Base-by-base conservation (phyloP, 768 basidiomycete genomes). In the Baorangia bicolor region DNA sequence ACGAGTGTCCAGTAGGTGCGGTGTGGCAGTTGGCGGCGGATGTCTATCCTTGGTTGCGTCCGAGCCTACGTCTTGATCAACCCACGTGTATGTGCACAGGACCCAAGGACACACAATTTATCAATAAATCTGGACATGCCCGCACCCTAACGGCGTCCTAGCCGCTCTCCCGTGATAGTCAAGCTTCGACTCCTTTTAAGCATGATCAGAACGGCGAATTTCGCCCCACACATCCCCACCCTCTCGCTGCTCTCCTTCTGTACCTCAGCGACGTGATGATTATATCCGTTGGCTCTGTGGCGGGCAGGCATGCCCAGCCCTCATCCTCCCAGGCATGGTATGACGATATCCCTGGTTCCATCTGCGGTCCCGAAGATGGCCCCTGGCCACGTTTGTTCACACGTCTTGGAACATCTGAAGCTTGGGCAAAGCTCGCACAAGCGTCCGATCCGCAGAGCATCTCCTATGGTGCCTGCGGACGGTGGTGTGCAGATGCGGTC, bases 361-460 rank as follows among this genome's bases (percentile, higher is more conserved):
- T 85, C 33, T 84, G 83, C 64, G 81, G 77, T 7, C 81, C 85
- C 43, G 82, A 86, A 56, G 85, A 87, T 40, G 84, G 81, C 5
- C 81, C 81, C 34, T 86, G 85, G 84, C 85, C 85, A 7, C 79
- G 82, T 48, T 69, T 81, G 11, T 87, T 83, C 62, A 77, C 77
- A 52, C 73, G 78, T 21, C 75, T 87, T 16, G 69, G 74, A 20
- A 75, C 81, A 41, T 60, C 74, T n/a, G 79, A 81, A 40, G 71
- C 86, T 13, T 84, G 81, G 83, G 67, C 77, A 13, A 78, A 79
- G 57, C 70, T 87, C 38, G 69, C 75, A 31, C 69, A 72, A 16
- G 68, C 83, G 14, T 82, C 84, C 2, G 79, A 80, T 56, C 83
- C 83, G 0, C 81, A 82, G 46, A 78, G 71, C 48, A 61, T 74